These are phyloP conservation scores for Luffa acutangula DNA, from an alignment of 306 rosid species.

Conservation along the genomic window DNA sequence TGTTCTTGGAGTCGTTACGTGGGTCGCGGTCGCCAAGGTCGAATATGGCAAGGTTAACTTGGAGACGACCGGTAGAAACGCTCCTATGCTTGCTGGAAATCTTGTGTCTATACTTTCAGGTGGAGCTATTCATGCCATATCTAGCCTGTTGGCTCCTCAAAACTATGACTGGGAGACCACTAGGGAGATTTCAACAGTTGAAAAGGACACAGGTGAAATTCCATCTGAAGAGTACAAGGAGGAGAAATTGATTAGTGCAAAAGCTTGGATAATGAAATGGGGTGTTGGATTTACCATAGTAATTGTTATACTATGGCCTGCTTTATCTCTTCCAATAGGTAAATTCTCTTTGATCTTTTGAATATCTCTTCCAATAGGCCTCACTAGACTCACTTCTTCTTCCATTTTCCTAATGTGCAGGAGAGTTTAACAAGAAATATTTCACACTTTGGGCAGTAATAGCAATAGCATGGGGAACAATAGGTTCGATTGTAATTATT, in stretches of 20 bases:
- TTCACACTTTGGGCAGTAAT: slow-evolving; percentile 81
- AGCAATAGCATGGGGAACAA: slow-evolving; percentile 82
- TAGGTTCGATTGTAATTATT: slow-evolving; percentile 70
- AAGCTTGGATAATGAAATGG: slow-evolving; percentile 81
- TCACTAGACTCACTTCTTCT: neutral
- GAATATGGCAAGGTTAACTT: slow-evolving; percentile 64
- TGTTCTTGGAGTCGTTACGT: slow-evolving; percentile 59
- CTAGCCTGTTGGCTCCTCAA: slow-evolving; percentile 67
- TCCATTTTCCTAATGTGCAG: slow-evolving; percentile 24
- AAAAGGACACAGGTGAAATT: slow-evolving; percentile 56
- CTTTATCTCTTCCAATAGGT: slow-evolving; percentile 81
- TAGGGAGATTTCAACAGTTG: slow-evolving; percentile 60
- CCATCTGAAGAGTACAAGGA: slow-evolving; percentile 69
- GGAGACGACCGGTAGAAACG: slow-evolving; percentile 74
- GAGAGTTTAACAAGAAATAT: slow-evolving; percentile 58
- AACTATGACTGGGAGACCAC: slow-evolving; percentile 88
- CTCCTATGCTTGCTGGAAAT: slow-evolving; percentile 94
- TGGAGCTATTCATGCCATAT: slow-evolving; percentile 51
- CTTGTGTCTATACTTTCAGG: slow-evolving; percentile 67
- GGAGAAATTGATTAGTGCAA: slow-evolving; percentile 47
- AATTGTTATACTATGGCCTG: slow-evolving; percentile 80
- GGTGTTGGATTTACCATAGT: slow-evolving; percentile 64
- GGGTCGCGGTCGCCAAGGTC: slow-evolving; percentile 56
- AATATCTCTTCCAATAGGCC: neutral
- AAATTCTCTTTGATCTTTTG: neutral